These are phyloP conservation scores for Amphibolis antarctica DNA, from an alignment of 106 monocot genomes.

Conservation along the genomic window DNA sequence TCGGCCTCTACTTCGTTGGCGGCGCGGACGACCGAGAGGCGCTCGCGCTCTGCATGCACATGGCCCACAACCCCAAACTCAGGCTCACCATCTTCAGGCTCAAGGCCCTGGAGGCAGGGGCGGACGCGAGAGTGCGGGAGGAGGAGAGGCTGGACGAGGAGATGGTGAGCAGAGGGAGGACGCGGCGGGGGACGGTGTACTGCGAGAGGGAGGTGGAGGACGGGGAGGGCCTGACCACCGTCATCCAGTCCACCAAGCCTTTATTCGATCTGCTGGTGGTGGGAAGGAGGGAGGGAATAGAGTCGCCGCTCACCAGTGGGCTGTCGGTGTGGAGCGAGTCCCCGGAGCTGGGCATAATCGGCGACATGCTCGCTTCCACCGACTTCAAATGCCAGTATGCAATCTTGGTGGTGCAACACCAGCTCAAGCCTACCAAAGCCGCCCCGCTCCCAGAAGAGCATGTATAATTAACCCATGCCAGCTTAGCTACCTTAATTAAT, in stretches of 20 bases:
- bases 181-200: slow-evolving; percentile 25
- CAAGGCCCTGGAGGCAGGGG: neutral
- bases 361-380: slow-evolving; percentile 1
- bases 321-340: slow-evolving; percentile 58
- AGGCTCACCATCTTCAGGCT: slow-evolving; percentile 37
- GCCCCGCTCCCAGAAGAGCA: too few relatives aligned
- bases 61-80: slow-evolving; percentile 22
- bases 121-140: neutral
- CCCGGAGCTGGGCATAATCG: slow-evolving; percentile 10
- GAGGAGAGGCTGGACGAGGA: slow-evolving; percentile 35
- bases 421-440: too few relatives aligned
- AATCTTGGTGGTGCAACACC: too few relatives aligned
- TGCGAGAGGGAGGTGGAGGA: slow-evolving; percentile 40
- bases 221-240: slow-evolving; percentile 33
- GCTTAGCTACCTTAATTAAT: too few relatives aligned
- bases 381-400: neutral
- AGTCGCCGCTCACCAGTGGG: slow-evolving; percentile 29
- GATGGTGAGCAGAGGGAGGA: neutral
- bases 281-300: slow-evolving; percentile 25
- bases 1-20: slow-evolving; percentile 41
- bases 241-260: slow-evolving; percentile 28
- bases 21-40: slow-evolving; percentile 55
- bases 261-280: slow-evolving; percentile 48
- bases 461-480: too few relatives aligned
- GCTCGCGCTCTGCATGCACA: slow-evolving; percentile 25